These are phyloP conservation scores for Candida freyschussii DNA, from an alignment of 1,139 yeast genomes.

Conservation along the genomic window DNA sequence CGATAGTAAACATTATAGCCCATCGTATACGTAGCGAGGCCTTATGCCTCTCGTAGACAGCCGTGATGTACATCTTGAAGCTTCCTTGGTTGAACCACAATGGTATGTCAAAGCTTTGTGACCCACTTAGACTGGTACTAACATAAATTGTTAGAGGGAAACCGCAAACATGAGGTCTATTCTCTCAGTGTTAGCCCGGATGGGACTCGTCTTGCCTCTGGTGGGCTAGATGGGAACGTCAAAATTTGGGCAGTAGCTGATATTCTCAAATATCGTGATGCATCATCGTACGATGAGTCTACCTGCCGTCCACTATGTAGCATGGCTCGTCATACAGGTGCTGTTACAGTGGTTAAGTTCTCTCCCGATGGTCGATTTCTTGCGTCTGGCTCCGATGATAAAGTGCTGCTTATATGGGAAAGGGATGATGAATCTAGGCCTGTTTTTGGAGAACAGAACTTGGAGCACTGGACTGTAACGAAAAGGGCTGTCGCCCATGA, in stretches of 20 bases:
- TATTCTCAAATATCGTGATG: conserved; percentile 33
- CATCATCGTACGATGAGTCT: conserved; percentile 26
- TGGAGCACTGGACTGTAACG: conserved; percentile 91
- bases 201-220: conserved; percentile 84
- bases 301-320: conserved; percentile 63
- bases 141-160: conserved; percentile 50
- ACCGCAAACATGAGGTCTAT: conserved; percentile 77
- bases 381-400: conserved; percentile 95
- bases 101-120: conserved; percentile 33
- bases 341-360: conserved; percentile 87
- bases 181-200: conserved; percentile 77
- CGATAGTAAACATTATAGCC: too few species aligned
- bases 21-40: too few species aligned
- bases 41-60: too few species aligned
- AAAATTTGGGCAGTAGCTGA: conserved; percentile 81
- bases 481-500: conserved; percentile 93
- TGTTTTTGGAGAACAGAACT: conserved; percentile 56
- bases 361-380: conserved; percentile 88
- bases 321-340: conserved; percentile 86
- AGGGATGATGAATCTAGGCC: conserved; percentile 60
- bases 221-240: conserved; percentile 93
- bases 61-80: conserved; percentile 75
- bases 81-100: conserved; percentile 81
- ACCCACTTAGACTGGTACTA: background rate
- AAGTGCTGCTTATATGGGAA: conserved; percentile 89